phyloP scores from a whole-genome alignment of 495 filamentous ascomycete species.

The Penicillium dipodomyicola region DNA sequence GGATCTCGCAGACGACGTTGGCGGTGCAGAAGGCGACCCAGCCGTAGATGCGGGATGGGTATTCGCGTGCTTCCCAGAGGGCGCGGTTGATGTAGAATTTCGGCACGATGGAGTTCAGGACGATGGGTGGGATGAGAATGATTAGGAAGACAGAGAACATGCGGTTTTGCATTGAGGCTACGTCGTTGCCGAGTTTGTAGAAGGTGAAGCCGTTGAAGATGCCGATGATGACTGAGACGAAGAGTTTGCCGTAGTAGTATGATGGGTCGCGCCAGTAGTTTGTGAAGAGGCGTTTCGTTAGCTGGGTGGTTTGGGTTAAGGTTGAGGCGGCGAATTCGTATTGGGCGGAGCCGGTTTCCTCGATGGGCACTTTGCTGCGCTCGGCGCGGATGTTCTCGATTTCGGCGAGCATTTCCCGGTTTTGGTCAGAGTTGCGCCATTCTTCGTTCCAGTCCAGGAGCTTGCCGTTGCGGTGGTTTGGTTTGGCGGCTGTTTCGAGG shows the following conservation, averaged over 20 bases:
- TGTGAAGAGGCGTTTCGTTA: slow-evolving; percentile 64
- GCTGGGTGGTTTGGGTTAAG: slow-evolving; percentile 54
- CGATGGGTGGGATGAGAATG: slow-evolving; percentile 67
- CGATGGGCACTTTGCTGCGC: slow-evolving; percentile 48
- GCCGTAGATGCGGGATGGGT: slow-evolving; percentile 73
- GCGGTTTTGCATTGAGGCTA: slow-evolving; percentile 73
- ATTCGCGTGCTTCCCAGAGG: slow-evolving; percentile 74
- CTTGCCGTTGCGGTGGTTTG: slow-evolving; percentile 48
- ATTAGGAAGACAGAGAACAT: slow-evolving; percentile 79
- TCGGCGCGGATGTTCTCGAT: slow-evolving; percentile 59
- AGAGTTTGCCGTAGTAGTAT: slow-evolving; percentile 74
- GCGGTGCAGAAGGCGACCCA: slow-evolving; percentile 83
- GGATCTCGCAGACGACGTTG: slow-evolving; percentile 73
- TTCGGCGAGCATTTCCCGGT: slow-evolving; percentile 51
- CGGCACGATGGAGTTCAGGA: slow-evolving; percentile 75
- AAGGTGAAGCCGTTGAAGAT: slow-evolving; percentile 87
- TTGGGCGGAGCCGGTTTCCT: slow-evolving; percentile 35
- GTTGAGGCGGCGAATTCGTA: slow-evolving; percentile 65
- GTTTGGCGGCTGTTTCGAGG: slow-evolving; percentile 72
- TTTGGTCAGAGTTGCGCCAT: slow-evolving; percentile 63
- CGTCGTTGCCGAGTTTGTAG: slow-evolving; percentile 64
- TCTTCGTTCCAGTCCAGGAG: slow-evolving; percentile 67
- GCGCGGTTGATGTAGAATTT: slow-evolving; percentile 78
- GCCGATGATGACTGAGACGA: slow-evolving; percentile 64
- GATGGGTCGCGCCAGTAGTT: slow-evolving; percentile 70